Conservation (phyloP, 2,329 filamentous ascomycete species). For the Raffaelea albimanens region DNA sequence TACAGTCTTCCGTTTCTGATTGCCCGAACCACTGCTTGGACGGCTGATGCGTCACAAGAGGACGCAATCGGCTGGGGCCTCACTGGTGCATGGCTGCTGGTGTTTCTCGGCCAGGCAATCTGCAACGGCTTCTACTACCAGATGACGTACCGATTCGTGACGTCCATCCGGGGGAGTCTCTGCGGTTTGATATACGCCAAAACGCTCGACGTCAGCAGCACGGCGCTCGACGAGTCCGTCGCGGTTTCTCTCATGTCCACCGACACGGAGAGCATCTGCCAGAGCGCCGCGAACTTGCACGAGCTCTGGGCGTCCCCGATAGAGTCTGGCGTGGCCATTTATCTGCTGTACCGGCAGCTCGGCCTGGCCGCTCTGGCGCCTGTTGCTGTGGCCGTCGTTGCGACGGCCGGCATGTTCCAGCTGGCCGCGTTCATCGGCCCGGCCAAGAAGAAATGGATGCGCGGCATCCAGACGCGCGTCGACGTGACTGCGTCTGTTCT, state of each 20-base stretch:
- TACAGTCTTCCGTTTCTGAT: conserved; percentile 1
- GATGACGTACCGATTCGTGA: not conserved
- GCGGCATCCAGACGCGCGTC: conserved; percentile 37
- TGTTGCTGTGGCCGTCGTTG: conserved; percentile 1
- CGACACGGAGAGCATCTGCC: conserved; percentile 18
- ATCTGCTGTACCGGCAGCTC: conserved; percentile 8
- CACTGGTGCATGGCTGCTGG: not conserved
- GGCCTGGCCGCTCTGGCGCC: conserved; percentile 7
- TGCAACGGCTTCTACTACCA: not conserved
- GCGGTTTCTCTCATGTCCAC: conserved; percentile 20
- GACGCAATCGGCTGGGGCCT: not conserved
- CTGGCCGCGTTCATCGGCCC: not conserved
- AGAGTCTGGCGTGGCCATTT: conserved; percentile 9
- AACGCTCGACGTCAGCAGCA: conserved; percentile 13
- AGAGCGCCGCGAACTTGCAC: conserved; percentile 15
- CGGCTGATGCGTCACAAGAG: not conserved
- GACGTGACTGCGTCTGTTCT: conserved; percentile 36
- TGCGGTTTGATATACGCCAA: conserved; percentile 22
- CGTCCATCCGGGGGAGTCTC: conserved; percentile 24
- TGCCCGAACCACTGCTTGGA: not conserved
- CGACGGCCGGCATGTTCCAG: not conserved
- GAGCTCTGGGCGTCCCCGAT: conserved; percentile 13
- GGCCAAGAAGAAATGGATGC: conserved; percentile 27
- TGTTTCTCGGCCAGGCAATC: not conserved
- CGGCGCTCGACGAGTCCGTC: conserved; percentile 14